Percentiles rank a stretch among this genome's conserved stretches.
phyloP scores from a whole-genome alignment of 2,329 filamentous ascomycete genomes.

The Sarocladium strictum region DNA sequence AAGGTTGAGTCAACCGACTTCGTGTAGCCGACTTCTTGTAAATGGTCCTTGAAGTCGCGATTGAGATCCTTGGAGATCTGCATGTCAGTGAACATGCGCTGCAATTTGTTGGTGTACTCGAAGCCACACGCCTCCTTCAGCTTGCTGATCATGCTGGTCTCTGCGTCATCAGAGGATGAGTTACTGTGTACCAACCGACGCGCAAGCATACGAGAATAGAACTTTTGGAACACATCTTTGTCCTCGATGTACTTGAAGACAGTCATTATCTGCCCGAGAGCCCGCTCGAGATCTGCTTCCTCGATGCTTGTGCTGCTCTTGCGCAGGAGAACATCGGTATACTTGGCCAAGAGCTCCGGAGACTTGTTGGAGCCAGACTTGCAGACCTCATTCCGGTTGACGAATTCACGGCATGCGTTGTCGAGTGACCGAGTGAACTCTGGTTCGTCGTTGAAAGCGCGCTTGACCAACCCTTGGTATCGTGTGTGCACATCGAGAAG shows the following conservation, averaged over 20 bases:
- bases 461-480: slow-evolving; percentile 85
- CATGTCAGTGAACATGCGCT: slow-evolving; percentile 99
- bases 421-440: slow-evolving; percentile 95
- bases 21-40: slow-evolving; percentile 47
- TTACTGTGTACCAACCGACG: slow-evolving; percentile 91
- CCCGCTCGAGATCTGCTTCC: slow-evolving; percentile 86
- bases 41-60: slow-evolving; percentile 74
- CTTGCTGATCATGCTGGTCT: slow-evolving; percentile 99
- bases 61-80: slow-evolving; percentile 98
- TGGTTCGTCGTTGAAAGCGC: slow-evolving; percentile 89
- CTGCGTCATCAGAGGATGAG: slow-evolving; percentile 93
- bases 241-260: slow-evolving; percentile 99
- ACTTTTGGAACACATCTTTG: slow-evolving; percentile 99
- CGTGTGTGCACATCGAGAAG: slow-evolving; percentile 90
- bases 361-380: slow-evolving; percentile 90
- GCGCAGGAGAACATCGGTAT: slow-evolving; percentile 85
- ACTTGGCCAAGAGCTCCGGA: slow-evolving; percentile 90
- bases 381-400: slow-evolving; percentile 96
- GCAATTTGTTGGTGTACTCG: slow-evolving; percentile 98
- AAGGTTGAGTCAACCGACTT: slow-evolving; percentile 80
- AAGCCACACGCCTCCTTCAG: slow-evolving; percentile 98
- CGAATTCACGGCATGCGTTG: slow-evolving; percentile 95
- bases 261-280: slow-evolving; percentile 91
- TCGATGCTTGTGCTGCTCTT: slow-evolving; percentile 91
- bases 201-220: slow-evolving; percentile 94